Percentiles rank a stretch among this genome's conserved stretches.
Evolutionary conservation across 1,139 yeast species (phyloP).

Genomic region (Suhomyces chickasaworum): DNA sequence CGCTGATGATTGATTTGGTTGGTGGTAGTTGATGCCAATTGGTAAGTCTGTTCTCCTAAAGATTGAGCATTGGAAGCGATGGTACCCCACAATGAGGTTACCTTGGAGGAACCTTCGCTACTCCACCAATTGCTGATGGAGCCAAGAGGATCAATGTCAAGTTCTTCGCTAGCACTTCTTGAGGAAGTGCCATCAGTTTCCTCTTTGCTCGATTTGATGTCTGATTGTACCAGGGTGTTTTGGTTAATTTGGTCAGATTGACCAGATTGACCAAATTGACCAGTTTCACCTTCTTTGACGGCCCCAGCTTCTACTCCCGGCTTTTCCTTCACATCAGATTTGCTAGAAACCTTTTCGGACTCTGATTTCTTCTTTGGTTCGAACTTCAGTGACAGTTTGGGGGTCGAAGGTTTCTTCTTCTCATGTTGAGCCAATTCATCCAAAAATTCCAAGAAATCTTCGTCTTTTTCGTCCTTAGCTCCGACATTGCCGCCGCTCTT

Average conservation of each 20-base stretch:
- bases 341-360: slow-evolving; percentile 11
- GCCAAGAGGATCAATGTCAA: slow-evolving; percentile 63
- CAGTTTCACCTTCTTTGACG: neutral
- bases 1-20: slow-evolving; percentile 47
- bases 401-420: slow-evolving; percentile 29
- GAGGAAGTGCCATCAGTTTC: slow-evolving; percentile 1
- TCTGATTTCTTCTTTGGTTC: slow-evolving; percentile 31
- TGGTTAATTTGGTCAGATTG: too few relatives aligned
- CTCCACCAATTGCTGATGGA: slow-evolving; percentile 83
- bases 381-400: slow-evolving; percentile 20
- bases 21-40: slow-evolving; percentile 45
- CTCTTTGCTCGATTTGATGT: neutral
- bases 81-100: slow-evolving; percentile 68
- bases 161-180: slow-evolving; percentile 19
- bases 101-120: slow-evolving; percentile 72
- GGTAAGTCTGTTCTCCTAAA: slow-evolving; percentile 45
- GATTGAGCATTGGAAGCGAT: slow-evolving; percentile 48
- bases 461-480: slow-evolving; percentile 48
- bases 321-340: neutral
- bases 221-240: too few relatives aligned
- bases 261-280: neutral
- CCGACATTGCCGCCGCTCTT: slow-evolving; percentile 15
- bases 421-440: slow-evolving; percentile 72
- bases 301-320: neutral
- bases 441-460: slow-evolving; percentile 81